Percentiles rank a stretch among this genome's conserved stretches.
Evolutionary conservation across 768 basidiomycete species (phyloP).

Genomic region (Rubroboletus satanas): DNA sequence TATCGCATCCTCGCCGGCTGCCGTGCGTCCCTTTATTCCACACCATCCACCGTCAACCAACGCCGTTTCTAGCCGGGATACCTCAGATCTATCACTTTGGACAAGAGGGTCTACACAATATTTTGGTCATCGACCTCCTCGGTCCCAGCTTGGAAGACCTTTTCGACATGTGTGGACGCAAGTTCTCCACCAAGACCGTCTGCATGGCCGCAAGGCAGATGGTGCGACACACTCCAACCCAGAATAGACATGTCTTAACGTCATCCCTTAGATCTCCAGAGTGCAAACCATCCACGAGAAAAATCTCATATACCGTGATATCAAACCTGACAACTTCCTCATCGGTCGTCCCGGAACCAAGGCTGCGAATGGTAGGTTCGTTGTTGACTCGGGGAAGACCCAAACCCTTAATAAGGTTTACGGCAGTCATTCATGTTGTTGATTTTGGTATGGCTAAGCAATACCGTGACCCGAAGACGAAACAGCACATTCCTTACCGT

Average conservation of each 20-base stretch:
- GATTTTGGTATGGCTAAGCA: constrained; percentile 99
- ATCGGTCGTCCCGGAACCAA: constrained; percentile 94
- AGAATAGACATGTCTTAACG: constrained; percentile 1
- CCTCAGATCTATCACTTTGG: constrained; percentile 99
- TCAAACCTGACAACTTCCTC: constrained; percentile 99
- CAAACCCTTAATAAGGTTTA: not conserved
- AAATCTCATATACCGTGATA: constrained; percentile 98
- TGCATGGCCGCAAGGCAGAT: constrained; percentile 99
- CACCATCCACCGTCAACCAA: constrained; percentile 11
- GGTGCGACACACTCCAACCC: constrained; percentile 42
- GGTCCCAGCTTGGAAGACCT: constrained; percentile 96
- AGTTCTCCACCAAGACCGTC: constrained; percentile 96
- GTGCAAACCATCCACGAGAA: constrained; percentile 99
- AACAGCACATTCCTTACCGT: constrained; percentile 98
- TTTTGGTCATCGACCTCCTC: constrained; percentile 95
- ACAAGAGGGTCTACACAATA: constrained; percentile 97
- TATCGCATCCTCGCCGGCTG: constrained; percentile 90
- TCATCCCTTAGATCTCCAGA: constrained; percentile 65
- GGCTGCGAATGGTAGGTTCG: constrained; percentile 63
- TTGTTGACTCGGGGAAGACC: not conserved
- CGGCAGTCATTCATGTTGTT: constrained; percentile 81
- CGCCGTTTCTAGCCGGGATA: constrained; percentile 69
- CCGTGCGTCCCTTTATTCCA: constrained; percentile 51
- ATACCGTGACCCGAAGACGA: constrained; percentile 98
- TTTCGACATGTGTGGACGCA: constrained; percentile 98